These are phyloP conservation scores for Spinellus fusiger DNA, from an alignment of 192 early-diverging fungal genomes.

Conservation along the genomic window DNA sequence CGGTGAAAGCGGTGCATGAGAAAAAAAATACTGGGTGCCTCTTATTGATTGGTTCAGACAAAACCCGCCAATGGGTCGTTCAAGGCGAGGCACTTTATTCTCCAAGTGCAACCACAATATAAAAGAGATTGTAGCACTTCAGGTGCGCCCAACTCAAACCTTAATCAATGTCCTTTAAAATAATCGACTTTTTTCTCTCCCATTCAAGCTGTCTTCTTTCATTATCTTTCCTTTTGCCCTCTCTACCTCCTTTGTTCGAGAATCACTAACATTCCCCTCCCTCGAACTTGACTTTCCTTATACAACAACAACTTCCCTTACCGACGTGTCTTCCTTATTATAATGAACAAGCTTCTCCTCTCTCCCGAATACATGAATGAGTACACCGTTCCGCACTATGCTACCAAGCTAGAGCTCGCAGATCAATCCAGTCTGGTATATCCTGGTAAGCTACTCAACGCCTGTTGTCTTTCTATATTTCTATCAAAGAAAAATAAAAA, in stretches of 20 bases:
- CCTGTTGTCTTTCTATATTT: neutral
- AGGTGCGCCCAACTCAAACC: neutral
- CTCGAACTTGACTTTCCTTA: neutral
- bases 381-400: slow-evolving; percentile 4
- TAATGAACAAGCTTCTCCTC: slow-evolving; percentile 18
- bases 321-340: too few relatives aligned
- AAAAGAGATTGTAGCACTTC: neutral
- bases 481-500: neutral
- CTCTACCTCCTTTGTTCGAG: neutral
- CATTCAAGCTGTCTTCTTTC: neutral
- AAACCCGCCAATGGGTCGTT: neutral
- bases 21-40: slow-evolving; percentile 9
- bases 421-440: slow-evolving; percentile 12
- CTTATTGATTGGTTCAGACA: slow-evolving; percentile 10
- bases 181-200: neutral
- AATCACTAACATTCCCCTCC: slow-evolving; percentile 6
- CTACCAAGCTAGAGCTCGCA: neutral
- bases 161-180: slow-evolving; percentile 1
- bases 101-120: neutral
- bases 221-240: slow-evolving; percentile 3
- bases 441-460: slow-evolving; percentile 15
- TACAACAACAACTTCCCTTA: neutral
- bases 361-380: slow-evolving; percentile 19
- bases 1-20: slow-evolving; percentile 18
- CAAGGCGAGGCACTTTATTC: neutral